Conservation (phyloP, 1,284 basidiomycete genomes). For the Amylostereum areolatum region DNA sequence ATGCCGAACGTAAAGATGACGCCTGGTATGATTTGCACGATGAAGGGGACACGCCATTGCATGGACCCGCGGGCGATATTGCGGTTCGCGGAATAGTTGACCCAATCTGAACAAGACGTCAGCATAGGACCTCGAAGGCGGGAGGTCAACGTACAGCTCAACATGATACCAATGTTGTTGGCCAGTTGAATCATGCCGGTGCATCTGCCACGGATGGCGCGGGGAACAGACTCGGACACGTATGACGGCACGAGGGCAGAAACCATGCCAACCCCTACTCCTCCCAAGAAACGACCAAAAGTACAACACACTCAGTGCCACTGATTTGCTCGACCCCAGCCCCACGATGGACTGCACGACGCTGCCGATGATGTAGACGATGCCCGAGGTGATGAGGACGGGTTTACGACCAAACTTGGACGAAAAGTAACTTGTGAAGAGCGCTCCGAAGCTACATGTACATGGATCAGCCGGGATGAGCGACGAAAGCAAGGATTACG, state of each 20-base stretch:
- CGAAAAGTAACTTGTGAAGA: slow-evolving; percentile 36
- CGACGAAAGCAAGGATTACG: slow-evolving; percentile 22
- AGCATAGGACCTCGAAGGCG: too few relatives aligned
- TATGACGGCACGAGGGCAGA: slow-evolving; percentile 52
- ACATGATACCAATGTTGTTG: slow-evolving; percentile 43
- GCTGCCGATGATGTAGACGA: slow-evolving; percentile 52
- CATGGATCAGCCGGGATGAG: background rate
- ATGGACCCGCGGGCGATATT: slow-evolving; percentile 28
- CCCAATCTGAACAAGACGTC: slow-evolving; percentile 34
- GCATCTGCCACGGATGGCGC: slow-evolving; percentile 49
- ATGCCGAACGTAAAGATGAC: slow-evolving; percentile 40
- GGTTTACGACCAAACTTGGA: slow-evolving; percentile 39
- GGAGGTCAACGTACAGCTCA: slow-evolving; percentile 43
- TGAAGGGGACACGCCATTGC: slow-evolving; percentile 55
- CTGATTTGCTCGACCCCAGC: slow-evolving; percentile 30
- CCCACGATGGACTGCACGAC: slow-evolving; percentile 43
- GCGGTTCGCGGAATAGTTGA: slow-evolving; percentile 37
- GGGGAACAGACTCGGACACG: slow-evolving; percentile 52
- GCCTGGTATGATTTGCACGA: slow-evolving; percentile 48
- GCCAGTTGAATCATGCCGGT: slow-evolving; percentile 51
- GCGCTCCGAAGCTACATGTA: slow-evolving; percentile 35
- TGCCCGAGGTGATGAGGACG: slow-evolving; percentile 41
- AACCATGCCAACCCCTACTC: slow-evolving; percentile 46
- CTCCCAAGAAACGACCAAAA: slow-evolving; percentile 43
- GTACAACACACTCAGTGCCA: slow-evolving; percentile 38